These are phyloP conservation scores for Botryococcus braunii DNA, from an alignment of 163 green algal species.

Conservation along the genomic window DNA sequence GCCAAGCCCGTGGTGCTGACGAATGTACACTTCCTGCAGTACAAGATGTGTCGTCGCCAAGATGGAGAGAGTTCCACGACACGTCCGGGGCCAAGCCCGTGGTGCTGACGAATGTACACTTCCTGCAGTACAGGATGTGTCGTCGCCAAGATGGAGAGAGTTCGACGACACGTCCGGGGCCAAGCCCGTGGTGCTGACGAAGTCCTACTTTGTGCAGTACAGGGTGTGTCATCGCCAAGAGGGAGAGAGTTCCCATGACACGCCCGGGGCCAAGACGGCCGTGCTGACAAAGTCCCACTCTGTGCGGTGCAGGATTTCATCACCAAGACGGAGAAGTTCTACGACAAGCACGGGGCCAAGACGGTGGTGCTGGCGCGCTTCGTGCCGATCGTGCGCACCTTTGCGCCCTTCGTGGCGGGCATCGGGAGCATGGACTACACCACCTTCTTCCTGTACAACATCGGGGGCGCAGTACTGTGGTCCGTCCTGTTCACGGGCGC, in stretches of 20 bases:
- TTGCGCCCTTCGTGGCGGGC: constrained; percentile 88
- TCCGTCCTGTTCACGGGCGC: constrained; percentile 54
- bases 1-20: too few species aligned
- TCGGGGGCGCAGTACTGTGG: constrained; percentile 72
- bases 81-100: too few species aligned
- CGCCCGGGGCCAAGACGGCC: too few species aligned
- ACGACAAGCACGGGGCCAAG: constrained; percentile 73
- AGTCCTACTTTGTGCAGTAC: background rate
- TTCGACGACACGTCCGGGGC: background rate
- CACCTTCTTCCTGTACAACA: constrained; percentile 67
- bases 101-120: too few species aligned
- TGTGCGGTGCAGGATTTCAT: constrained; percentile 53
- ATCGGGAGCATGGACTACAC: constrained; percentile 10
- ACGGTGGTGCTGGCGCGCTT: constrained; percentile 86
- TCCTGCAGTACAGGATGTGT: constrained; percentile 16
- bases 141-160: constrained; percentile 17
- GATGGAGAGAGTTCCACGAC: background rate
- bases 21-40: constrained; percentile 1
- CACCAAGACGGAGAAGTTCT: constrained; percentile 68
- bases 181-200: background rate
- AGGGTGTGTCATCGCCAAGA: background rate
- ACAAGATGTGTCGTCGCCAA: constrained; percentile 22
- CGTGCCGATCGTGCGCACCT: constrained; percentile 87
- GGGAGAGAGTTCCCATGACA: background rate
- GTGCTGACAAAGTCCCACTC: background rate